Evolutionary conservation across 805 yeast genomes (phyloP).

Genomic region (Candida sonorensis): DNA sequence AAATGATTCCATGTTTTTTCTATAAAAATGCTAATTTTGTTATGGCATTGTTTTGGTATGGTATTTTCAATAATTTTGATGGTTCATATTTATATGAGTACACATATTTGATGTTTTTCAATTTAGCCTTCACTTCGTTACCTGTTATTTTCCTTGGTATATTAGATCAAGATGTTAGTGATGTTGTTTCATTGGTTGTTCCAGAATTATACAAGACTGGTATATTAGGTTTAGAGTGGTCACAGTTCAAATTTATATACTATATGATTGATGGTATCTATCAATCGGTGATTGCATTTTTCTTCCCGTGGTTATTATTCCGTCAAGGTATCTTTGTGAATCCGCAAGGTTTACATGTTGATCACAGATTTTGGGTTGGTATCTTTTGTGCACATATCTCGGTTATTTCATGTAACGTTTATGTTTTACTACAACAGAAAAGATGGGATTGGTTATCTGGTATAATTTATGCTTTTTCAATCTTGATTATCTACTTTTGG

Average conservation of each 20-base stretch:
- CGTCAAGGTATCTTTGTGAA: slow-evolving; percentile 35
- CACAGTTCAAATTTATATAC: slow-evolving; percentile 48
- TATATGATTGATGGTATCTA: slow-evolving; percentile 67
- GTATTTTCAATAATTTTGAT: slow-evolving; percentile 61
- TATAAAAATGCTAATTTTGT: slow-evolving; percentile 74
- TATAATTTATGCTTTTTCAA: slow-evolving; percentile 46
- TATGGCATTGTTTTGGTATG: slow-evolving; percentile 71
- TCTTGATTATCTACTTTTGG: slow-evolving; percentile 61
- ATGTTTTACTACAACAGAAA: slow-evolving; percentile 59
- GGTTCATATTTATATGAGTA: slow-evolving; percentile 73
- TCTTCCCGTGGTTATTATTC: slow-evolving; percentile 57
- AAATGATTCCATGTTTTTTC: slow-evolving; percentile 73
- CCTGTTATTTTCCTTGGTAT: slow-evolving; percentile 71
- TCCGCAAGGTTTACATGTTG: slow-evolving; percentile 44
- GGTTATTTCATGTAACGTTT: slow-evolving; percentile 58
- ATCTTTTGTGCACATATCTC: slow-evolving; percentile 52
- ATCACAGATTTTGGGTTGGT: slow-evolving; percentile 71
- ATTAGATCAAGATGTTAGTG: slow-evolving; percentile 71
- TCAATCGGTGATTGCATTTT: slow-evolving; percentile 65
- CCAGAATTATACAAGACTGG: slow-evolving; percentile 71
- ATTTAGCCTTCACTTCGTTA: slow-evolving; percentile 72
- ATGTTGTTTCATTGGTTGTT: slow-evolving; percentile 53
- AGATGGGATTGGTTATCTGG: slow-evolving; percentile 74
- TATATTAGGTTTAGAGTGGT: slow-evolving; percentile 56
- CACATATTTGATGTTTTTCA: slow-evolving; percentile 72